phyloP scores from a whole-genome alignment of 1,139 yeast genomes.

The Candida gigantensis region DNA sequence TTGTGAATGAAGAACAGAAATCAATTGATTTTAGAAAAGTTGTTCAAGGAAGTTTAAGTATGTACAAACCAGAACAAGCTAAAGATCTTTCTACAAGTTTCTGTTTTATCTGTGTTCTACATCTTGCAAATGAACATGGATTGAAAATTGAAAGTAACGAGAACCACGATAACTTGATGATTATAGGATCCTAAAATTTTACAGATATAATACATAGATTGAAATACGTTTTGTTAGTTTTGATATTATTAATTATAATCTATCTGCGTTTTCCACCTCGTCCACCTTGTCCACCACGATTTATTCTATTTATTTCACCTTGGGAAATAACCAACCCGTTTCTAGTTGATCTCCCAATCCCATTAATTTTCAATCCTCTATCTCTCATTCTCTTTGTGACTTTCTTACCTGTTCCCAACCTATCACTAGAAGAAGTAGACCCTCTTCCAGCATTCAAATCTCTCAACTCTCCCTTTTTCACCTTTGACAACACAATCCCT shows the following conservation, averaged over 20 bases:
- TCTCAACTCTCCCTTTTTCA: slow-evolving; percentile 64
- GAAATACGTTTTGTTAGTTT: too few relatives aligned
- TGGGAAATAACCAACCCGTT: slow-evolving; percentile 79
- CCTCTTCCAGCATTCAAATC: slow-evolving; percentile 57
- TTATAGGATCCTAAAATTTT: slow-evolving; percentile 36
- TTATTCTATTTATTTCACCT: slow-evolving; percentile 60
- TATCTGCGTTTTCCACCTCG: slow-evolving; percentile 10
- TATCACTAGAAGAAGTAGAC: slow-evolving; percentile 49
- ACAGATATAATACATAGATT: too few relatives aligned
- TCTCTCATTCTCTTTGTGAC: slow-evolving; percentile 50
- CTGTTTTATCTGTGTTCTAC: slow-evolving; percentile 81
- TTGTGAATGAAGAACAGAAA: slow-evolving; percentile 7
- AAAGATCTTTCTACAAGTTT: slow-evolving; percentile 83
- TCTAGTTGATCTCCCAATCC: slow-evolving; percentile 77
- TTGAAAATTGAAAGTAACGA: slow-evolving; percentile 60
- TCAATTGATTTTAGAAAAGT: slow-evolving; percentile 47
- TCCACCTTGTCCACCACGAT: slow-evolving; percentile 13
- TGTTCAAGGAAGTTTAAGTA: slow-evolving; percentile 50
- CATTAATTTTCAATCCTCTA: slow-evolving; percentile 75
- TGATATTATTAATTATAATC: too few relatives aligned
- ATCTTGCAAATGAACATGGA: slow-evolving; percentile 88
- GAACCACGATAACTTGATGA: slow-evolving; percentile 56
- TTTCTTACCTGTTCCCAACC: slow-evolving; percentile 56
- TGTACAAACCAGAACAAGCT: slow-evolving; percentile 53
- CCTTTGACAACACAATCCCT: slow-evolving; percentile 75